Base-by-base conservation (phyloP, 257 asterid species). In the Petunia secreta region DNA sequence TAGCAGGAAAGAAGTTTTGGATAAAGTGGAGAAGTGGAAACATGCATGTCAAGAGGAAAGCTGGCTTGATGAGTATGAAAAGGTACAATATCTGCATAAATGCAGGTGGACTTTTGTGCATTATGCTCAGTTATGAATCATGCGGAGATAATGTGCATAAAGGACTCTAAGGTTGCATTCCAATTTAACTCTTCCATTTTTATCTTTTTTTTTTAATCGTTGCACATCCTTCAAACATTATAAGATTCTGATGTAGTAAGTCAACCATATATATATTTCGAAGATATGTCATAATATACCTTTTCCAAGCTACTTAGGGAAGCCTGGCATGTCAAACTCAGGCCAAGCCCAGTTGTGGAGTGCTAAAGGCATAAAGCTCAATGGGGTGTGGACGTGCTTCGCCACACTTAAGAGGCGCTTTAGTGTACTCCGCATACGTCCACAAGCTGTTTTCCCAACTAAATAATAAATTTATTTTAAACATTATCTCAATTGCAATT, bases 31-130 rank as follows among this genome's bases (percentile, higher is more conserved):
- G 85, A 92, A 91, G 85, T 91, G 97, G 97, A 87, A 83, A 71
- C 92, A 92, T 78, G 93, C 96, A 74, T 86, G 87, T 62, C 91
- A 89, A 74, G 97, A 92, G 91, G 96, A 92, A 86, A 87, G 64
- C 79, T 92, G 97, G 97, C 97, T 92, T 66, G 92, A 89, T 54
- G 96, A 92, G 85, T 92, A 92, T 91, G 96, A 92, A 88, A 91
- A 89, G 89, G 97, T 92, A 91, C 52, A 73, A n/a, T 13, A 73
- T 50, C 44, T 36, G 3, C 63, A 73, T 73, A 73, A 34, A 50
- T 71, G 48, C 41, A 71, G 60, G 34, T 48, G 77, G 48, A 46
- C 48, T 10, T 60, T 48, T 71, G 41, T 48, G 60, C 52, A 34
- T 34, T 48, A 36, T 34, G 34, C 77, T 71, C 77, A 1, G 60